These are phyloP conservation scores for Lunularia cruciata DNA, from an alignment of 225 moss, liverwort and hornwort species.

Conservation along the genomic window DNA sequence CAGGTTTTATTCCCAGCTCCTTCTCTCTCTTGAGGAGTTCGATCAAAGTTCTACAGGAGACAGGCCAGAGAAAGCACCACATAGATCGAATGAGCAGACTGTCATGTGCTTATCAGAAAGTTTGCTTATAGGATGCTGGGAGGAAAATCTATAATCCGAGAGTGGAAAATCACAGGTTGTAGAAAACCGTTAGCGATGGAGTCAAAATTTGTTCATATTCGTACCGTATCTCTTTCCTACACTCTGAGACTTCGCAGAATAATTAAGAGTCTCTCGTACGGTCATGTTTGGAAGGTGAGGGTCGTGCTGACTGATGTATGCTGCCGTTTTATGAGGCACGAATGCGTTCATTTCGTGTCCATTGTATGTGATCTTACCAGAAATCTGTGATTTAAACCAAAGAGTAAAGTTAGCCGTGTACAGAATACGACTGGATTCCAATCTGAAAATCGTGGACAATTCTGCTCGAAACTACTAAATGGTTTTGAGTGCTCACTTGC, in stretches of 20 bases:
- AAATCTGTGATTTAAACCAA: slow-evolving; percentile 21
- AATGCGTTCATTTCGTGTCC: slow-evolving; percentile 38
- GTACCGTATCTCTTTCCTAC: slow-evolving; percentile 38
- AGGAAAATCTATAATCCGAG: too few species aligned
- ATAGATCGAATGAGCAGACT: too few species aligned
- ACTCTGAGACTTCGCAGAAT: slow-evolving; percentile 43
- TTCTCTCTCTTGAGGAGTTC: slow-evolving; percentile 76
- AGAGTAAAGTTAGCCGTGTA: too few species aligned
- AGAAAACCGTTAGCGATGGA: too few species aligned
- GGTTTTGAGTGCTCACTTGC: too few species aligned
- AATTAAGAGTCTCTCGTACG: slow-evolving; percentile 49
- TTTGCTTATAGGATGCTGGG: too few species aligned
- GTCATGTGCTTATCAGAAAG: too few species aligned
- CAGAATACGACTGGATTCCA: too few species aligned
- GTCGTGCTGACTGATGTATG: slow-evolving; percentile 45
- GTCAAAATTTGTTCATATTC: too few species aligned
- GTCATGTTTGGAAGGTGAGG: slow-evolving; percentile 41
- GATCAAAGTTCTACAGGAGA: slow-evolving; percentile 58
- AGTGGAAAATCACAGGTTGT: too few species aligned
- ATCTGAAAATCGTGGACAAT: too few species aligned
- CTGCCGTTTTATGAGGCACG: slow-evolving; percentile 36
- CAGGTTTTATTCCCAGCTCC: slow-evolving; percentile 75
- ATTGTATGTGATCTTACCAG: slow-evolving; percentile 42
- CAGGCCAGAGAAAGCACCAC: not conserved
- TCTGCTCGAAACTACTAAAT: too few species aligned